These are phyloP conservation scores for Sphaerobolus stellatus DNA, from an alignment of 1,284 basidiomycete genomes.

Conservation along the genomic window DNA sequence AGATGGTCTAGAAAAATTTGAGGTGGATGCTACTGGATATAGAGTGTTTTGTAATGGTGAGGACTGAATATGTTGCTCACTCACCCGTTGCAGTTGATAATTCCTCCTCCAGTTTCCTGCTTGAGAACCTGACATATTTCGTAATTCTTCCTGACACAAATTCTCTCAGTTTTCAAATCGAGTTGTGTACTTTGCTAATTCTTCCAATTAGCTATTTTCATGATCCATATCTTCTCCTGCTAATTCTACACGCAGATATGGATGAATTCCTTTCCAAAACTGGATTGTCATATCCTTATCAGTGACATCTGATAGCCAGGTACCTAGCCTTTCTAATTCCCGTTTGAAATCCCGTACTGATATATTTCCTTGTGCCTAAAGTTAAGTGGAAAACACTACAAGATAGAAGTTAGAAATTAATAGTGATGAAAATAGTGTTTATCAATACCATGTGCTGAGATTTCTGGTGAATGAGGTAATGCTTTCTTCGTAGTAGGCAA, in stretches of 20 bases:
- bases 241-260: background rate
- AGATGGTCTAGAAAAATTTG: background rate
- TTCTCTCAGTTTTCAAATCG: background rate
- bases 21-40: background rate
- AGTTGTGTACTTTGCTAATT: background rate
- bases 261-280: background rate
- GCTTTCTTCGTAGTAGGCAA: too few relatives aligned
- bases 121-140: background rate
- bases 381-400: constrained; percentile 44
- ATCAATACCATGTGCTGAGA: too few relatives aligned
- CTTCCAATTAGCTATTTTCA: background rate
- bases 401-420: too few relatives aligned
- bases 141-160: background rate
- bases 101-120: too few relatives aligned
- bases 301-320: background rate
- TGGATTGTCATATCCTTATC: background rate
- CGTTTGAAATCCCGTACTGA: background rate
- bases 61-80: too few relatives aligned
- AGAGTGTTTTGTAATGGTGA: background rate
- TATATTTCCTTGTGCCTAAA: constrained; percentile 27
- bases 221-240: background rate
- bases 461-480: too few relatives aligned
- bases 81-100: too few relatives aligned
- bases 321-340: background rate
- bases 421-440: too few relatives aligned